Conservation (phyloP, 129 eudicot species). For the Oenanthe sinensis region DNA sequence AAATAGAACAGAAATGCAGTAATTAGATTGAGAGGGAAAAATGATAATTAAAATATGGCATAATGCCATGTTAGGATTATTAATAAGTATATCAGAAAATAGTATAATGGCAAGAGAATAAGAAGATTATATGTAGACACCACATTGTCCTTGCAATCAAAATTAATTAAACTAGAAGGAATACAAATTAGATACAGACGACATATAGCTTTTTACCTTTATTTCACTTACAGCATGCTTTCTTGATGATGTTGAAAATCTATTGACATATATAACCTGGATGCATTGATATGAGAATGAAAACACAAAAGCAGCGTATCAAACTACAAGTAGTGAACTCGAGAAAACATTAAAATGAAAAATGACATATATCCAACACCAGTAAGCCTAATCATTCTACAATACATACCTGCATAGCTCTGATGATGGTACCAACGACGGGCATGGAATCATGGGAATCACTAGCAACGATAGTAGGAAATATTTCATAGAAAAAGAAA, state of each 20-base stretch:
- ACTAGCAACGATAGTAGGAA: slow-evolving; percentile 85
- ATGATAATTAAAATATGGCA: background rate
- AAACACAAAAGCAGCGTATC: background rate
- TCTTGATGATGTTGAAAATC: slow-evolving; percentile 71
- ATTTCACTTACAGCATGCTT: slow-evolving; percentile 84
- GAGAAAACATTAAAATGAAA: background rate
- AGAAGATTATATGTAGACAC: background rate
- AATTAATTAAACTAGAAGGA: background rate
- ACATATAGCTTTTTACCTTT: slow-evolving; percentile 61
- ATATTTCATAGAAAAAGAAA: slow-evolving; percentile 78
- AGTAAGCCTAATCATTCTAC: background rate
- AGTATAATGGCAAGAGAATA: background rate
- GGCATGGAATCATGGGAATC: slow-evolving; percentile 99
- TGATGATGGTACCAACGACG: slow-evolving; percentile 86
- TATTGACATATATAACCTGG: slow-evolving; percentile 91
- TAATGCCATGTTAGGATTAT: background rate
- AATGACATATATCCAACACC: background rate
- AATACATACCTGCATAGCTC: slow-evolving; percentile 90
- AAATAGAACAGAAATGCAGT: background rate
- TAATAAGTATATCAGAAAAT: background rate
- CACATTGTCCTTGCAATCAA: background rate
- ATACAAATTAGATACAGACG: background rate
- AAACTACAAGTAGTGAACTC: background rate
- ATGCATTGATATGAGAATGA: slow-evolving; percentile 3
- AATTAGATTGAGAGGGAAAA: background rate